These are phyloP conservation scores for Xerocomellus amylosporus DNA, from an alignment of 768 basidiomycete species.

Conservation along the genomic window DNA sequence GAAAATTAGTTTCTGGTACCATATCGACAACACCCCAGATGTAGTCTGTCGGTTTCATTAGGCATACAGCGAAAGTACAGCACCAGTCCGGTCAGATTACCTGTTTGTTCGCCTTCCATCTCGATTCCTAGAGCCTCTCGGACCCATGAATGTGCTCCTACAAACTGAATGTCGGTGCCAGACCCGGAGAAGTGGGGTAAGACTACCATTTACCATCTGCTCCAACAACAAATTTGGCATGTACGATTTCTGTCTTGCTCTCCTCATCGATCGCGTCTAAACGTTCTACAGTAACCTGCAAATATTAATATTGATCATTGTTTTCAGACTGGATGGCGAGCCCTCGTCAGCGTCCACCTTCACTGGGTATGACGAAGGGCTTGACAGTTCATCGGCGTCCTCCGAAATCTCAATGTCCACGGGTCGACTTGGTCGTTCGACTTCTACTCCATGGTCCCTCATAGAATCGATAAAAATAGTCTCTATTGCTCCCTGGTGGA, in stretches of 20 bases:
- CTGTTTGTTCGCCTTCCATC: constrained; percentile 48
- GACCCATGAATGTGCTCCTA: constrained; percentile 48
- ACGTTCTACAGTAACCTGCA: constrained; percentile 26
- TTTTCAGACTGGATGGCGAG: not conserved
- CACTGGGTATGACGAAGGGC: constrained; percentile 29
- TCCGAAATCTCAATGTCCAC: constrained; percentile 32
- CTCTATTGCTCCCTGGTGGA: constrained; percentile 45
- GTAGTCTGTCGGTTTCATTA: constrained; percentile 45
- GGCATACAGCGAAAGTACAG: not conserved
- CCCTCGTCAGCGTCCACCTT: constrained; percentile 15
- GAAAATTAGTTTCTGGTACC: constrained; percentile 69
- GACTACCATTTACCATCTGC: constrained; percentile 30
- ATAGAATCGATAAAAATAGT: constrained; percentile 42
- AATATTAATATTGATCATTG: not conserved
- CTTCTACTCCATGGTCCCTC: constrained; percentile 26
- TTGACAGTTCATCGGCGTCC: constrained; percentile 38
- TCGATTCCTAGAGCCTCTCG: constrained; percentile 41
- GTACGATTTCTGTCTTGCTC: constrained; percentile 31
- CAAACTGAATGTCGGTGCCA: not conserved
- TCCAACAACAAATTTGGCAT: constrained; percentile 36
- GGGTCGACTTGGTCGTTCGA: constrained; percentile 38
- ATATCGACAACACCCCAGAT: constrained; percentile 87
- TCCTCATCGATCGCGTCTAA: constrained; percentile 28
- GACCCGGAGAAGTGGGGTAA: not conserved
- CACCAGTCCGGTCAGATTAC: constrained; percentile 17